phyloP scores from a whole-genome alignment of 768 basidiomycete species.

The Tricholoma bakamatsutake region DNA sequence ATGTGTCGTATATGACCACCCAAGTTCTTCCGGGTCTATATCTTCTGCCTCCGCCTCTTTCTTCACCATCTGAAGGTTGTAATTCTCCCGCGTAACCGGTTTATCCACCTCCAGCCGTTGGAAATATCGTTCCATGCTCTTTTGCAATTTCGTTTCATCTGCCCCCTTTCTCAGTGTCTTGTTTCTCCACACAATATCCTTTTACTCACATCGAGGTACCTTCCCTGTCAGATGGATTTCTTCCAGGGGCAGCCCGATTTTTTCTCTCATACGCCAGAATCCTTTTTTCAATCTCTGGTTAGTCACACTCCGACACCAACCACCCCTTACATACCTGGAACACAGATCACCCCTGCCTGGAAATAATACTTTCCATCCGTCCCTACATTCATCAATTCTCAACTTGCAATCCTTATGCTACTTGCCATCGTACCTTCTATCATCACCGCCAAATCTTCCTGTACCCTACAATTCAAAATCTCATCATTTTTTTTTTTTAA shows the following conservation, averaged over 20 bases:
- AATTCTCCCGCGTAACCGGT: conserved; percentile 70
- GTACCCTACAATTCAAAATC: conserved; percentile 32
- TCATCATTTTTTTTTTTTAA: too few relatives aligned
- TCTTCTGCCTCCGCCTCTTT: conserved; percentile 12
- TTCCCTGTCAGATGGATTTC: conserved; percentile 67
- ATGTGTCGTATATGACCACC: conserved; percentile 42
- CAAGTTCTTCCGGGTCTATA: conserved; percentile 59
- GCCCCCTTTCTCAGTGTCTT: too few relatives aligned
- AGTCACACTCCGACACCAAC: too few relatives aligned
- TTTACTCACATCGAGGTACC: conserved; percentile 74
- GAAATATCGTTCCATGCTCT: conserved; percentile 67
- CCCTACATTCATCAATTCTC: conserved; percentile 27
- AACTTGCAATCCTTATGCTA: too few relatives aligned
- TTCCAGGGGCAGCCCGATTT: conserved; percentile 65
- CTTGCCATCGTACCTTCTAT: conserved; percentile 49
- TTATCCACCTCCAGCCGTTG: conserved; percentile 58
- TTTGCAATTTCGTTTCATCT: conserved; percentile 58
- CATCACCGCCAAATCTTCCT: conserved; percentile 57
- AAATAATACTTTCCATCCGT: conserved; percentile 68
- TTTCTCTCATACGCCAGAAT: conserved; percentile 72
- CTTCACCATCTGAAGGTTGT: conserved; percentile 32
- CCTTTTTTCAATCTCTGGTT: conserved; percentile 33
- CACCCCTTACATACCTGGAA: conserved; percentile 41
- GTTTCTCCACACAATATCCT: too few relatives aligned
- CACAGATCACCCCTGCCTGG: conserved; percentile 64